These are phyloP conservation scores for Dactylonectria macrodidyma DNA, from an alignment of 2,329 filamentous ascomycete genomes.

Conservation along the genomic window DNA sequence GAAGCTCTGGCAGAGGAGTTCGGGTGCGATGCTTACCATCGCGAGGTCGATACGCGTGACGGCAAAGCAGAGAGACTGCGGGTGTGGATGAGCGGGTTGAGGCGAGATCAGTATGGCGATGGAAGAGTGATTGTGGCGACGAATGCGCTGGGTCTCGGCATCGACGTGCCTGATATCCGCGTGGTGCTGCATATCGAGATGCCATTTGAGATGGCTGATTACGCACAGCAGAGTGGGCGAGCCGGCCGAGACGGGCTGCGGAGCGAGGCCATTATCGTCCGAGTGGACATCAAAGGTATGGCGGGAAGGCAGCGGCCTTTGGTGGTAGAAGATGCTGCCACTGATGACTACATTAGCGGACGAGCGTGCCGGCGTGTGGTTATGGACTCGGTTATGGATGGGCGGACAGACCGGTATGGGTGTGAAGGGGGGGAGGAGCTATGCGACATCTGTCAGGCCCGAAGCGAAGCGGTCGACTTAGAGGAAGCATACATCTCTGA, in stretches of 20 bases:
- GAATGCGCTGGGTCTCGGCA: conserved; percentile 16
- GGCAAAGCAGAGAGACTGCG: conserved; percentile 7
- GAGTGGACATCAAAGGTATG: neutral
- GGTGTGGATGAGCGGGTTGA: conserved; percentile 7
- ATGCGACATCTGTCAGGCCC: conserved; percentile 17
- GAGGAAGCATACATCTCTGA: neutral
- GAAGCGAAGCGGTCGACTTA: neutral
- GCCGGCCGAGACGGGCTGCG: conserved; percentile 8
- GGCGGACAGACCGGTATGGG: neutral
- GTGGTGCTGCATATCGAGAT: conserved; percentile 18
- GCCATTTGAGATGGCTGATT: conserved; percentile 16
- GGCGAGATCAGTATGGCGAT: conserved; percentile 5
- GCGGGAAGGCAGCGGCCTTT: neutral
- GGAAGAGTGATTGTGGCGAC: conserved; percentile 20
- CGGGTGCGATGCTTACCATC: conserved; percentile 12
- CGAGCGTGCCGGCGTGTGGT: neutral
- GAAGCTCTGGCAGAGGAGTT: conserved; percentile 5
- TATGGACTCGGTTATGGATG: conserved; percentile 23
- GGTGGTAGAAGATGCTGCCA: neutral
- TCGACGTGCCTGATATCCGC: conserved; percentile 18
- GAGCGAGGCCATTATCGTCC: conserved; percentile 21
- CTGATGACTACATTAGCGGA: conserved; percentile 1
- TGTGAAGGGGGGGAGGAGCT: conserved; percentile 20
- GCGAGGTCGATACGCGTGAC: conserved; percentile 4
- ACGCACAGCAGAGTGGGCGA: conserved; percentile 22